Percentiles rank a stretch among this genome's conserved stretches.
phyloP scores from a whole-genome alignment of 1,284 basidiomycete species.

The Puccinia horiana region DNA sequence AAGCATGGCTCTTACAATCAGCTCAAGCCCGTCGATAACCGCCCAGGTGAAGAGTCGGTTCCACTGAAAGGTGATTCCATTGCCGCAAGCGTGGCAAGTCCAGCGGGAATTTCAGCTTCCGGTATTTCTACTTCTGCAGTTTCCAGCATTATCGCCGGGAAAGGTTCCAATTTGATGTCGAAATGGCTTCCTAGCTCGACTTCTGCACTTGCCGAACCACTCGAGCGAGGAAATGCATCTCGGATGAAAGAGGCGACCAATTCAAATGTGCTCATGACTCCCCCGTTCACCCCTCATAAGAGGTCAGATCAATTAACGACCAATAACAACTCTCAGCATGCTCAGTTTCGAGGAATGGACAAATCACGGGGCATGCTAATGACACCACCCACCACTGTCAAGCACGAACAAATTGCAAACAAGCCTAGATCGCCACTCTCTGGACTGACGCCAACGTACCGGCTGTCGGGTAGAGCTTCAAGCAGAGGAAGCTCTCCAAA shows the following conservation, averaged over 20 bases:
- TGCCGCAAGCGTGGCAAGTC: not conserved
- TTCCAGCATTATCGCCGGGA: not conserved
- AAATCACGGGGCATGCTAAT: constrained; percentile 20
- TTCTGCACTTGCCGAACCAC: constrained; percentile 18
- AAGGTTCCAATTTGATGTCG: constrained; percentile 21
- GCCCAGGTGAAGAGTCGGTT: not conserved
- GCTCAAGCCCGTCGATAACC: not conserved
- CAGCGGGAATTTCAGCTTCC: not conserved
- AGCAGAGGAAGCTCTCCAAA: constrained; percentile 21
- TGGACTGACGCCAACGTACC: constrained; percentile 8
- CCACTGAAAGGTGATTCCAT: not conserved
- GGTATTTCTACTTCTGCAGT: not conserved
- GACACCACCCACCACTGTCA: constrained; percentile 35
- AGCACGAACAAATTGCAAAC: constrained; percentile 8
- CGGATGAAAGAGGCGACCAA: not conserved
- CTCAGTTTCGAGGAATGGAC: constrained; percentile 5
- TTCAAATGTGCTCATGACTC: constrained; percentile 27
- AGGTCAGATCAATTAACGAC: not conserved
- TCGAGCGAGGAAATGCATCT: constrained; percentile 6
- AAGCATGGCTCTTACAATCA: not conserved
- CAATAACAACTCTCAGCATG: constrained; percentile 1
- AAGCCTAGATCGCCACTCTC: constrained; percentile 17
- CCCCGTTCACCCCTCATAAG: constrained; percentile 36
- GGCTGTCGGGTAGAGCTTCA: constrained; percentile 11
- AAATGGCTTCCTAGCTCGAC: constrained; percentile 48